Conservation (phyloP, 164 flowering plant species). For the Sextonia rubra region DNA sequence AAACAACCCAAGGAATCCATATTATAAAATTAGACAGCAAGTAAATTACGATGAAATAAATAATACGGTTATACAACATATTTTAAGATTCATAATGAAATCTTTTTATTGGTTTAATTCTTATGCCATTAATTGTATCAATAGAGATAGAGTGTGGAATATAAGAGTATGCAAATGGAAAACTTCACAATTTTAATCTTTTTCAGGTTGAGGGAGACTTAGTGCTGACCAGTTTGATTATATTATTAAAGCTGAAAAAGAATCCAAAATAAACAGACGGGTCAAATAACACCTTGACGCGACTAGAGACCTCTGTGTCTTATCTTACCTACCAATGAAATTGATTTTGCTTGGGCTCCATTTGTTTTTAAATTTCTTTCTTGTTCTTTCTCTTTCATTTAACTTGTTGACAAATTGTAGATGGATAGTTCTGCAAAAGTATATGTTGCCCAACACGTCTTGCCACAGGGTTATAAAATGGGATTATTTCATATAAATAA, state of each 20-base stretch:
- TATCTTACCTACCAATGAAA: slow-evolving; percentile 1
- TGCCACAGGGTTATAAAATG: background rate
- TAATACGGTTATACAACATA: background rate
- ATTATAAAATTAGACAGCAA: background rate
- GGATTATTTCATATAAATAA: no score
- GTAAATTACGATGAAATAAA: background rate
- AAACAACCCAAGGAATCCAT: background rate
- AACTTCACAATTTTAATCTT: background rate
- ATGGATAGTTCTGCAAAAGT: background rate
- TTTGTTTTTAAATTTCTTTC: background rate
- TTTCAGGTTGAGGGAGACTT: slow-evolving; percentile 24
- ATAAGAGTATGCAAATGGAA: background rate
- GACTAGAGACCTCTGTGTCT: background rate
- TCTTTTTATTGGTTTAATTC: background rate
- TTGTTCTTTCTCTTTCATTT: background rate
- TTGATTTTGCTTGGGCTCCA: background rate
- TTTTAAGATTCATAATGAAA: no score
- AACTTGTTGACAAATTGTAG: background rate
- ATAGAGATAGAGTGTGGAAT: background rate
- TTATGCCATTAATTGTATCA: background rate
- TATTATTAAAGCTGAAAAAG: background rate
- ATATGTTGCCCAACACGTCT: background rate
- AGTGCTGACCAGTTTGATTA: slow-evolving; percentile 26
- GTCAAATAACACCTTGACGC: background rate
- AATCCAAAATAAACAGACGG: slow-evolving; percentile 5